Evolutionary conservation across 2,329 filamentous ascomycete genomes (phyloP).

Genomic region (Ambrosiella beaveri): DNA sequence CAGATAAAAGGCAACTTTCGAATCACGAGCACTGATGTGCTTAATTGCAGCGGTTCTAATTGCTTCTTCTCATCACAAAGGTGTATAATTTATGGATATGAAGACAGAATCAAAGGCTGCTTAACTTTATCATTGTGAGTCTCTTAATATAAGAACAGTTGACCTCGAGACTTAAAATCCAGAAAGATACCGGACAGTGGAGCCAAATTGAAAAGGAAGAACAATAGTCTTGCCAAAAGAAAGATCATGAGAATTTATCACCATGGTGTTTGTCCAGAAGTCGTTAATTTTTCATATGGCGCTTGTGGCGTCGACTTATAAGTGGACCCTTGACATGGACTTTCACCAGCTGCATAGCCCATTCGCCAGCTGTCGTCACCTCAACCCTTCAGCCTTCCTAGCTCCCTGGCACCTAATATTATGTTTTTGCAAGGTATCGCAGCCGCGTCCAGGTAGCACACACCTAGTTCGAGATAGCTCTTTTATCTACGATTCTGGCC

Average conservation of each 20-base stretch:
- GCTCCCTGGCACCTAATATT: not conserved
- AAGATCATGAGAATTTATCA: not conserved
- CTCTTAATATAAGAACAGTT: not conserved
- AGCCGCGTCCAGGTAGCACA: slow-evolving; percentile 1
- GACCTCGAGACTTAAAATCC: not conserved
- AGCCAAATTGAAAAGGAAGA: not conserved
- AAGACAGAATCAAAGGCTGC: not conserved
- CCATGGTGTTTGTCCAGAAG: not conserved
- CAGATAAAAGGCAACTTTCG: slow-evolving; percentile 18
- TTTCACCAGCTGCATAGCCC: not conserved
- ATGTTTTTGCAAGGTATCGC: slow-evolving; percentile 17
- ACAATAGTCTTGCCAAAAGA: not conserved
- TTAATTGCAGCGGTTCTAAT: slow-evolving; percentile 35
- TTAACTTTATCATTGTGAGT: slow-evolving; percentile 14
- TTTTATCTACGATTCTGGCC: not conserved
- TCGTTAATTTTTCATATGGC: slow-evolving; percentile 1
- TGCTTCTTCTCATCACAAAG: slow-evolving; percentile 24
- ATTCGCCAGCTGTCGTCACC: not conserved
- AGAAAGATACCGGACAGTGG: not conserved
- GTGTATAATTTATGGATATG: not conserved
- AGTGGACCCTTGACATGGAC: not conserved
- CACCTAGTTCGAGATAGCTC: not conserved
- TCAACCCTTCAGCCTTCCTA: slow-evolving; percentile 2
- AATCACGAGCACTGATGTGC: slow-evolving; percentile 28
- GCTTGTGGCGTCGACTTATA: not conserved